Percentiles rank a stretch among this genome's conserved stretches.
Conservation (phyloP, 192 early-diverging fungal species). For the Gryganskiella cystojenkinii region DNA sequence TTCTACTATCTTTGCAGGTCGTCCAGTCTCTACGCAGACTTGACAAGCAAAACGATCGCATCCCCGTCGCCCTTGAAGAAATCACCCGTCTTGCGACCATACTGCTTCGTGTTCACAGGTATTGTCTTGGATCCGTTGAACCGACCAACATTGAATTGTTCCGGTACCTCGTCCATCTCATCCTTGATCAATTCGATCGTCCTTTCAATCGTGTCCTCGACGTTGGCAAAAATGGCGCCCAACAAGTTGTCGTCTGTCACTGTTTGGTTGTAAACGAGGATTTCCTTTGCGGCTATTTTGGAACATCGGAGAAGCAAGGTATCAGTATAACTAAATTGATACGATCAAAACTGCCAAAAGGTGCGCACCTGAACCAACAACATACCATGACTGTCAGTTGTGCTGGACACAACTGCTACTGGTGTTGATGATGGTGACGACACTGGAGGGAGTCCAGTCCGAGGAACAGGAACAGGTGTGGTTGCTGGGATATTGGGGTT, state of each 20-base stretch:
- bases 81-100: constrained; percentile 58
- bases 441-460: not conserved
- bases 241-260: constrained; percentile 61
- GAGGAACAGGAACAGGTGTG: constrained; percentile 26
- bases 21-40: not conserved
- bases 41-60: constrained; percentile 52
- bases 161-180: constrained; percentile 70
- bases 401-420: not conserved
- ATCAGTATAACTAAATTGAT: not conserved
- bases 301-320: not conserved
- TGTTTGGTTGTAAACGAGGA: constrained; percentile 62
- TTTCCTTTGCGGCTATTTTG: constrained; percentile 58
- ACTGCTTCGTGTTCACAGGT: constrained; percentile 71
- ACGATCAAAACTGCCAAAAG: no score
- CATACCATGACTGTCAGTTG: not conserved
- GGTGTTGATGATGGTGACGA: not conserved
- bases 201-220: constrained; percentile 54
- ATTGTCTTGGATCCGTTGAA: constrained; percentile 68
- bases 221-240: constrained; percentile 69
- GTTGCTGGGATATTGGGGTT: constrained; percentile 22
- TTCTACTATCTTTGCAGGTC: not conserved
- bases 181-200: constrained; percentile 55
- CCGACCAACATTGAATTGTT: constrained; percentile 55
- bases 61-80: constrained; percentile 67
- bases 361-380: no score